Evolutionary conservation across 192 early-diverging fungal genomes (phyloP).

Genomic region (Coemansia sp.): DNA sequence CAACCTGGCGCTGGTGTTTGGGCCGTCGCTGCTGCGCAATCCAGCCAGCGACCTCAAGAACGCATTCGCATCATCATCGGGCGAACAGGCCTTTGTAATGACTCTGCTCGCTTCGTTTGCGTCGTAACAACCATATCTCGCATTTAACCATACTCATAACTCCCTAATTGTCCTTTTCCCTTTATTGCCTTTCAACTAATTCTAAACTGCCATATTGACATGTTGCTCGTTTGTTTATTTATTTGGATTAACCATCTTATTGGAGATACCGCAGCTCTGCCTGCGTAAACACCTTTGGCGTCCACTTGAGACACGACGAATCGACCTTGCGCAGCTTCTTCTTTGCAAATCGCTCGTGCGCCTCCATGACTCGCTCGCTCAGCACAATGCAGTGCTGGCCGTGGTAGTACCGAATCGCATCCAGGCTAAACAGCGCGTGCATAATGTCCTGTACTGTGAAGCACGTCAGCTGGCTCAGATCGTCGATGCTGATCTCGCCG

Average conservation of each 20-base stretch:
- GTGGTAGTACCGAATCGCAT: conserved; percentile 87
- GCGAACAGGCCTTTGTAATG: conserved; percentile 54
- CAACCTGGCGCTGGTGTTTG: conserved; percentile 96
- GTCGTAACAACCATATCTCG: background rate
- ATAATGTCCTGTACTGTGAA: conserved; percentile 90
- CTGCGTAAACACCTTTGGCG: conserved; percentile 75
- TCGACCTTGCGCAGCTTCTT: conserved; percentile 83
- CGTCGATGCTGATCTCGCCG: conserved; percentile 86
- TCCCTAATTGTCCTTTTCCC: background rate
- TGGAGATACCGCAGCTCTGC: conserved; percentile 74
- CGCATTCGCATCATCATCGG: conserved; percentile 58
- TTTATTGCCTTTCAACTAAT: background rate
- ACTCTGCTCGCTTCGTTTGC: conserved; percentile 30
- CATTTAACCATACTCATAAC: too few relatives aligned
- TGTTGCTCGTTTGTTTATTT: too few relatives aligned
- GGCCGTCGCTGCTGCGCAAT: conserved; percentile 89
- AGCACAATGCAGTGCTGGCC: conserved; percentile 88
- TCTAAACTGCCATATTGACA: background rate
- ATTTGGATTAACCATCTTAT: conserved; percentile 4
- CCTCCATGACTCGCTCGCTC: conserved; percentile 80
- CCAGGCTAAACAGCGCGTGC: conserved; percentile 85
- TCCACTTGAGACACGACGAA: conserved; percentile 75
- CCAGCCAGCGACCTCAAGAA: conserved; percentile 68
- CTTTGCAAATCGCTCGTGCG: conserved; percentile 72
- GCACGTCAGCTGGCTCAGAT: conserved; percentile 80